Evolutionary conservation across 371 early-diverging fungal species (phyloP).

Genomic region (Nosema muscidifuracis): DNA sequence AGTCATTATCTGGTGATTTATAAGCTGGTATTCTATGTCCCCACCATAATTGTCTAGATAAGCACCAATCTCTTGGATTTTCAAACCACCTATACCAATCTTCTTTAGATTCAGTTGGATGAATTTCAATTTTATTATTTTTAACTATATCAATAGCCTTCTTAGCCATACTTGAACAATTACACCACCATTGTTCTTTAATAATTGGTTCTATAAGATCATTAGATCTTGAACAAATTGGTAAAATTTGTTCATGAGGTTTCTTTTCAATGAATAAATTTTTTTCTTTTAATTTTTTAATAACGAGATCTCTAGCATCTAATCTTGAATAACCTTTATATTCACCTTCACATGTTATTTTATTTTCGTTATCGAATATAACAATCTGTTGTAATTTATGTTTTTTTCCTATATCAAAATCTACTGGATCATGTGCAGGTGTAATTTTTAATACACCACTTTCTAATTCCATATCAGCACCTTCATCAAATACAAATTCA

Average conservation of each 20-base stretch:
- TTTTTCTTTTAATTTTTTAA: constrained; percentile 74
- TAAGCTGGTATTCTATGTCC: constrained; percentile 97
- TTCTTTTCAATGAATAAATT: constrained; percentile 76
- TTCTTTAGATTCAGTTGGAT: constrained; percentile 76
- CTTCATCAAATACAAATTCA: constrained; percentile 79
- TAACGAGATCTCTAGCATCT: constrained; percentile 80
- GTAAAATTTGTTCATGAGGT: constrained; percentile 83
- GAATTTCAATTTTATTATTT: constrained; percentile 74
- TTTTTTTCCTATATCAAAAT: constrained; percentile 89
- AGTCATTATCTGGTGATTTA: constrained; percentile 68
- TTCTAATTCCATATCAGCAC: constrained; percentile 87
- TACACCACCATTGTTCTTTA: constrained; percentile 98
- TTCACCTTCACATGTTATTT: constrained; percentile 76
- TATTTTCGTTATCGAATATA: constrained; percentile 87
- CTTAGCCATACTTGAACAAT: constrained; percentile 79
- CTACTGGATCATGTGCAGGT: constrained; percentile 96
- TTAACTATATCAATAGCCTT: constrained; percentile 68
- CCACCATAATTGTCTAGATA: constrained; percentile 98
- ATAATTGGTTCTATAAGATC: constrained; percentile 93
- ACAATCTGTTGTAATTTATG: constrained; percentile 82
- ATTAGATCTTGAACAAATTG: constrained; percentile 77
- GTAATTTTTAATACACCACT: constrained; percentile 99
- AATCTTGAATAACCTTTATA: constrained; percentile 81
- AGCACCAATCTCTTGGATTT: constrained; percentile 90
- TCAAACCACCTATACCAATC: constrained; percentile 93